Base-by-base conservation (phyloP, 108 stramenopile species). In the Nitzschia palea region DNA sequence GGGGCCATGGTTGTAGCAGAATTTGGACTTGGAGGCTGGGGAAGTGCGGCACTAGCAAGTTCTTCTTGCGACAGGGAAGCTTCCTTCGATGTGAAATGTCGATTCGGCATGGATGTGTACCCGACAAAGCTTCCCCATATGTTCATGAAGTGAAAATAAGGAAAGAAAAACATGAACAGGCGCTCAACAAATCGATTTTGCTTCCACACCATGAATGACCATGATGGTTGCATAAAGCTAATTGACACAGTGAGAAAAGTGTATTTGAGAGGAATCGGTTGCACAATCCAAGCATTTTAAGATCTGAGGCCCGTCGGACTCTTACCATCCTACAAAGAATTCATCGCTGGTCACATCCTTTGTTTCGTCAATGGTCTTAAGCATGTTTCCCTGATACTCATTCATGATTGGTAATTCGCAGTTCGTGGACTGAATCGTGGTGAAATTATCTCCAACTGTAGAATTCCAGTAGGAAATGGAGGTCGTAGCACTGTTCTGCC, bases 101-200 rank as follows among this genome's bases (percentile, higher is more conserved):
- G 75, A 12, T 76, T 70, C 2, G 80, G 84, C 63, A 86, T 52
- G 25, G 72, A 48, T 15, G 84, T 86, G 65, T 78, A 86, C 4
- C 84, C 84, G 8, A 84, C 34, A 54, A 84, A 78, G 31, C 70
- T 76, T 32, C 72, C 45, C 73, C 73, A 84, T n/a, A 70, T 74
- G 25, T 31, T 53, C 18, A 69, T 47, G 37, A 81, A 79, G 44
- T 81, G 80, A 56, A 64, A 69, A 53, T 84, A 80, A 18, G 83
- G 83, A 18, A 81, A 23, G 12, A 75, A 58, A 48, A 84, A 77
- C 74, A 84, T 30, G 67, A 55, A 27, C 52, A 64, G 18, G 18
- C 66, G 20, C 20, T 31, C 26, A 26, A 35, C 15, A 14, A 31
- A 10, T 6, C 30, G 23, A 29, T 43, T 47, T 33, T 31, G 44